A percentile compares a stretch with the other conserved stretches of the same genome.
Evolutionary conservation across 305 asterid species (phyloP).

Genomic region (Salvia sclarea): DNA sequence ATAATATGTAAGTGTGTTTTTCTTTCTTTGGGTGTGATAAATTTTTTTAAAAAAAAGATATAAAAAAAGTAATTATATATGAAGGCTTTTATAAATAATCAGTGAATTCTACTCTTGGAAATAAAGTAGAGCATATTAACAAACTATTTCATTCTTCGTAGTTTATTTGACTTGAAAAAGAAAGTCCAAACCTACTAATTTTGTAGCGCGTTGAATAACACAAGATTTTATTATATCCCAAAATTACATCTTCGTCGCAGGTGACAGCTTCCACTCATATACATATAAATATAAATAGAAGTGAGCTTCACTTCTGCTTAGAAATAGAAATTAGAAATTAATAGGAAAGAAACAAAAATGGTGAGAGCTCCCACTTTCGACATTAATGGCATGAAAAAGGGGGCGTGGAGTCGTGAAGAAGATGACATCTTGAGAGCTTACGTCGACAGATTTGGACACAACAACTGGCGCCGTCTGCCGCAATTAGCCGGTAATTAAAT

Average conservation of each 20-base stretch:
- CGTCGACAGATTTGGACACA: slow-evolving; percentile 38
- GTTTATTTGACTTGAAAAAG: no score
- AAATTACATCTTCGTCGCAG: not conserved
- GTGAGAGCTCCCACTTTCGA: slow-evolving; percentile 39
- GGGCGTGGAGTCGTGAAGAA: slow-evolving; percentile 52
- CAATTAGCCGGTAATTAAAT: slow-evolving; percentile 36
- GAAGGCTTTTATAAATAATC: no score
- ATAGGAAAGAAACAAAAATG: slow-evolving; percentile 25
- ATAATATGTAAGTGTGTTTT: no score
- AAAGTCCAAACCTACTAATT: no score
- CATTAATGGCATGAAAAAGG: slow-evolving; percentile 42
- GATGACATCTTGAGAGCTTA: slow-evolving; percentile 39
- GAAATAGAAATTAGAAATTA: no score
- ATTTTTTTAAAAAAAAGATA: no score
- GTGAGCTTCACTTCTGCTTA: not conserved
- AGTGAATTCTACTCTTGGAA: no score
- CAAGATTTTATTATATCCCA: not conserved
- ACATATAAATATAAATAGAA: not conserved
- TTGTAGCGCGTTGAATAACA: not conserved
- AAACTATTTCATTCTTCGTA: no score
- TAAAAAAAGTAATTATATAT: no score
- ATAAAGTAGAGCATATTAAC: no score
- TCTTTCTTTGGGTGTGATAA: no score
- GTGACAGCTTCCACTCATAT: no score
- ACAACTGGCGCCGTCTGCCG: slow-evolving; percentile 52